Conservation (phyloP, 2,329 filamentous ascomycete genomes). For the Colletotrichum endophyticum region DNA sequence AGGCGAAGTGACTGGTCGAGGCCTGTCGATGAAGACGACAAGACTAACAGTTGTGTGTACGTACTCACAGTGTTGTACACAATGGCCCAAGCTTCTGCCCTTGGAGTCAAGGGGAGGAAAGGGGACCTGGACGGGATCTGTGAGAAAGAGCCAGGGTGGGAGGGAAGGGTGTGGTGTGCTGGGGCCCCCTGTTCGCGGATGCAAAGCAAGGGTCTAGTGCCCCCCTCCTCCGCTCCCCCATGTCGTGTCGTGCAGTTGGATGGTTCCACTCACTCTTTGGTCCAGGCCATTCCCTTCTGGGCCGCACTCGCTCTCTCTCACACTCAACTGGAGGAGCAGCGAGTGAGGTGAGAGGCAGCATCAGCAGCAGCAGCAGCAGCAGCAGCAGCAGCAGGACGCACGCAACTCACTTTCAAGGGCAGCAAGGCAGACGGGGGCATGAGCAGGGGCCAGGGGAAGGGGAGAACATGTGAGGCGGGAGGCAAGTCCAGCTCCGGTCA, state of each 20-base stretch:
- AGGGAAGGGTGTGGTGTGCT: neutral
- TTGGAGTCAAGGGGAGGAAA: neutral
- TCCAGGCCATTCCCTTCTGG: neutral
- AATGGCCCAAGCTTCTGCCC: neutral
- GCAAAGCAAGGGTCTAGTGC: neutral
- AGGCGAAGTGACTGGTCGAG: neutral
- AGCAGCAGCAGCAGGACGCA: neutral
- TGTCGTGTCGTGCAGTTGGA: neutral
- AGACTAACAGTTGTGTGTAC: neutral
- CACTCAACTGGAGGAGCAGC: neutral
- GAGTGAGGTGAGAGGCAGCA: neutral
- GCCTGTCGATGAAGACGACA: neutral
- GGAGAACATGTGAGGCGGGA: neutral
- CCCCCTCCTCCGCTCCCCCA: neutral
- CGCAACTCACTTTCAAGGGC: neutral
- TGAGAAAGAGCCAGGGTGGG: too few species aligned
- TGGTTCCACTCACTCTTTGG: neutral
- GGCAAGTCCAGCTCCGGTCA: neutral
- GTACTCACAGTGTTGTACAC: neutral
- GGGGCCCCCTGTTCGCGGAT: neutral
- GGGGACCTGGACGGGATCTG: neutral
- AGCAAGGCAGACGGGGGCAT: neutral
- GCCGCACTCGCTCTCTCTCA: neutral
- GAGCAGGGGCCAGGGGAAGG: neutral
- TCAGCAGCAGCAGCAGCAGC: neutral